Conservation (phyloP, 345 rosid species). For the Brassica rapa region DNA sequence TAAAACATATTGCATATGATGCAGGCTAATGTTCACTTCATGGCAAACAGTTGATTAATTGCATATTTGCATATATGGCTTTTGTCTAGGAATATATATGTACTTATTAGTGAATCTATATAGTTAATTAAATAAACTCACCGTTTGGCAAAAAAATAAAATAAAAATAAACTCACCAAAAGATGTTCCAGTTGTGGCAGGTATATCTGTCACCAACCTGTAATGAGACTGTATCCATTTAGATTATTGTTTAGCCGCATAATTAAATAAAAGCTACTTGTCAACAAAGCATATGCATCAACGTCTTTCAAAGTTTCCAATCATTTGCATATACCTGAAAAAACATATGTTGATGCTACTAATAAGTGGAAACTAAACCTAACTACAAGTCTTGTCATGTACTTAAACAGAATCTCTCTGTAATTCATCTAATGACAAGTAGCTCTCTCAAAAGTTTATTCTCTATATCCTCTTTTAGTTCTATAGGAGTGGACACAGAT, state of each 20-base stretch:
- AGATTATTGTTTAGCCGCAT: neutral
- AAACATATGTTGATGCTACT: neutral
- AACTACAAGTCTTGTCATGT: neutral
- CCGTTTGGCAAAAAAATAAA: neutral
- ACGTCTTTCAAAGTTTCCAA: neutral
- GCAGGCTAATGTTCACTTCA: neutral
- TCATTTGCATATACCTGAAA: neutral
- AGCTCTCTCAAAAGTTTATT: neutral
- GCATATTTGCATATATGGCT: neutral
- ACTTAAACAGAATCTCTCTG: conserved; percentile 3
- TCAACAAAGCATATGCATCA: neutral
- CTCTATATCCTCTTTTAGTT: neutral
- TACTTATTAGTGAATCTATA: neutral
- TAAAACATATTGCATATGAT: neutral
- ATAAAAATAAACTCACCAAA: conserved; percentile 35
- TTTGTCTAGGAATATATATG: neutral
- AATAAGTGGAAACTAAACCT: neutral
- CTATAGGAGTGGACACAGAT: no score
- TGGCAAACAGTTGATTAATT: neutral
- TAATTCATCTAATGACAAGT: neutral
- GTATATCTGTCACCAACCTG: conserved; percentile 46
- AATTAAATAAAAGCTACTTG: neutral
- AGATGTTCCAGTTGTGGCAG: conserved; percentile 40
- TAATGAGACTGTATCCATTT: neutral
- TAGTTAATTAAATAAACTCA: conserved; percentile 23